Conservation (phyloP, 306 rosid species). For the Mucuna pruriens region DNA sequence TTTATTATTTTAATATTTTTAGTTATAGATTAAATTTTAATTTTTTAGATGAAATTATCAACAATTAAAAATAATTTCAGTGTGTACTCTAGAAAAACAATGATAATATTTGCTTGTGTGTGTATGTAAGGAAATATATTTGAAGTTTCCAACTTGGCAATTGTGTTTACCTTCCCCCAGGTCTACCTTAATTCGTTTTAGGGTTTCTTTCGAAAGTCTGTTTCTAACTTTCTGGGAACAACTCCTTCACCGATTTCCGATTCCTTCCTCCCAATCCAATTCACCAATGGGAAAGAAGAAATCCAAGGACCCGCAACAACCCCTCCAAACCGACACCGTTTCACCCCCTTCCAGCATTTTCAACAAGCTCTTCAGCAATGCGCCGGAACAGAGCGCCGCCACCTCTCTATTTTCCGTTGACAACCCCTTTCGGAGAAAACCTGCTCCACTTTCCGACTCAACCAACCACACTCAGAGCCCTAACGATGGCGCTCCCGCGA, state of each 20-base stretch:
- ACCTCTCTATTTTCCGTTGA: constrained; percentile 71
- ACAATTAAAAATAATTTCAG: too few species aligned
- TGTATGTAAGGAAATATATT: background rate
- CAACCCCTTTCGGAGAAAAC: constrained; percentile 69
- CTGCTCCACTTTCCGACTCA: background rate
- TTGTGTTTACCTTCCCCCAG: background rate
- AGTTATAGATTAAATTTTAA: too few species aligned
- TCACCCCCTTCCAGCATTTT: constrained; percentile 60
- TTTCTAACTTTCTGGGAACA: background rate
- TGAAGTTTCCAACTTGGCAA: background rate
- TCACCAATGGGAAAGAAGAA: constrained; percentile 65
- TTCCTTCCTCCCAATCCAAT: background rate
- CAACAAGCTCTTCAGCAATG: constrained; percentile 58
- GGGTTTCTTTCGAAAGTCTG: constrained; percentile 22
- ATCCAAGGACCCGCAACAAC: constrained; percentile 39
- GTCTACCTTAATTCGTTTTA: background rate
- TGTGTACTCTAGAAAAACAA: too few species aligned
- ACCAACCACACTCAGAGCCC: constrained; percentile 8
- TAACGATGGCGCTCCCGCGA: constrained; percentile 8
- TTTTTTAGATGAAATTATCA: too few species aligned
- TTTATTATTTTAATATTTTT: too few species aligned
- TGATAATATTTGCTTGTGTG: background rate
- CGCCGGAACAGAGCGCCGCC: constrained; percentile 32
- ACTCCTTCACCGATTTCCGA: background rate
- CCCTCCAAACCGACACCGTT: constrained; percentile 40